Percentiles rank a stretch among this genome's conserved stretches.
phyloP scores from a whole-genome alignment of 1,284 basidiomycete genomes.

The Marasmius tenuissimus region DNA sequence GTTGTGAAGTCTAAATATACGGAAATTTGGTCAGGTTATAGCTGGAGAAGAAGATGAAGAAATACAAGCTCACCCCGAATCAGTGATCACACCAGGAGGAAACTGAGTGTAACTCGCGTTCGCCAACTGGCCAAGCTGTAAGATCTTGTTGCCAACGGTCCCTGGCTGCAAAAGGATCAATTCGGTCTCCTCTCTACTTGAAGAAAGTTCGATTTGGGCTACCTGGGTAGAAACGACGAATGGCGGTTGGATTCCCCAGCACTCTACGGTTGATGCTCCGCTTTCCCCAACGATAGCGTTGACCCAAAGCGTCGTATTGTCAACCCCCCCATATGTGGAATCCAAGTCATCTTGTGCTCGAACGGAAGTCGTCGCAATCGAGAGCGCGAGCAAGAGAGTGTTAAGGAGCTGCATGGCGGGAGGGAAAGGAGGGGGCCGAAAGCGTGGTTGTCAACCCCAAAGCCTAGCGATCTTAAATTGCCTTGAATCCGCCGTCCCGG shows the following conservation, averaged over 20 bases:
- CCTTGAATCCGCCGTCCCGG: no score
- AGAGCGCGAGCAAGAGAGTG: not conserved
- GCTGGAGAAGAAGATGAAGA: not conserved
- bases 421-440: not conserved
- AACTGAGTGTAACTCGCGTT: constrained; percentile 6
- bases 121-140: constrained; percentile 2
- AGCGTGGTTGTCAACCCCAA: not conserved
- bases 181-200: not conserved
- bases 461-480: no score
- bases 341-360: not conserved
- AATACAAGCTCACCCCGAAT: not conserved
- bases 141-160: constrained; percentile 5
- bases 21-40: not conserved
- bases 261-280: constrained; percentile 3
- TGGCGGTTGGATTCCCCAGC: constrained; percentile 8
- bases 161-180: not conserved
- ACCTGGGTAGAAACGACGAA: constrained; percentile 6
- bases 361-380: not conserved
- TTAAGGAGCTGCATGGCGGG: not conserved
- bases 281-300: constrained; percentile 4
- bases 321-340: not conserved
- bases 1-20: not conserved
- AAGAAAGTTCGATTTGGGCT: not conserved
- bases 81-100: not conserved
- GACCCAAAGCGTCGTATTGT: constrained; percentile 6